phyloP scores from a whole-genome alignment of 352 stramenopile genomes.

The Phytophthora vignae region DNA sequence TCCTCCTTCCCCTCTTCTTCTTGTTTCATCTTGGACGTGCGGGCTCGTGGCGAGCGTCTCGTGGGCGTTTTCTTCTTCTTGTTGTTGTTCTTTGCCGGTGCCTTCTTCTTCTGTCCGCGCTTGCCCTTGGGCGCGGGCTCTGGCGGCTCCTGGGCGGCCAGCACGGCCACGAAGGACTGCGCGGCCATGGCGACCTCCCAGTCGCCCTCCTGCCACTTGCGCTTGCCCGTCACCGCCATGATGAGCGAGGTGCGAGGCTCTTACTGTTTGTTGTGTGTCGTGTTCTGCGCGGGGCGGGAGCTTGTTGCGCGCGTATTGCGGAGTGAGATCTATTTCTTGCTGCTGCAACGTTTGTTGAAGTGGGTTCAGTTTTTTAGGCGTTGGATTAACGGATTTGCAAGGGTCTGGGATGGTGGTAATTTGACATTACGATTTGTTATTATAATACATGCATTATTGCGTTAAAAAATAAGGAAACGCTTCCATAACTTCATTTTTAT shows the following conservation, averaged over 20 bases:
- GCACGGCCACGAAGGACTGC: constrained; percentile 73
- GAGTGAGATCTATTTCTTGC: background rate
- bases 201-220: constrained; percentile 75
- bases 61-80: constrained; percentile 13
- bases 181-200: constrained; percentile 75
- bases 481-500: too few species aligned
- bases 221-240: constrained; percentile 38
- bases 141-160: constrained; percentile 27
- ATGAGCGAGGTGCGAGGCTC: background rate
- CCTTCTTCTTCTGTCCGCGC: background rate
- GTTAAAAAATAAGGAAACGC: too few species aligned
- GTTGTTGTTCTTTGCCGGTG: background rate
- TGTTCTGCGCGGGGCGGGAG: too few species aligned
- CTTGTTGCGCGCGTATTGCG: background rate
- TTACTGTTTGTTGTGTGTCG: background rate
- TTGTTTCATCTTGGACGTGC: background rate
- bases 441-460: too few species aligned
- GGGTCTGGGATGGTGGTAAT: background rate
- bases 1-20: constrained; percentile 2
- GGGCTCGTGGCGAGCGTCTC: constrained; percentile 10
- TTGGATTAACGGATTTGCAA: background rate
- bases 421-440: background rate
- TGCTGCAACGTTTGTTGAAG: background rate
- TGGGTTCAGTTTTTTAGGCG: background rate
- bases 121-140: constrained; percentile 11